phyloP scores from a whole-genome alignment of 306 rosid genomes.

The cucumber (Cucumis sativus) region Cucumber_9930_V3 NC_026656.2:4807501-4808000 shows the following conservation, averaged over 20 bases:
- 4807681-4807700: constrained; percentile 85
- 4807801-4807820: constrained; percentile 74
- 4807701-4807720: constrained; percentile 59
- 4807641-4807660: constrained; percentile 67
- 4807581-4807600: constrained; percentile 61
- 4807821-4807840: constrained; percentile 59
- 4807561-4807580: constrained; percentile 74
- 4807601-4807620: constrained; percentile 59
- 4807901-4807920: constrained; percentile 51
- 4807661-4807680: constrained; percentile 58
- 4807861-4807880: constrained; percentile 37
- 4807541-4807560: constrained; percentile 53
- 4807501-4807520: constrained; percentile 89
- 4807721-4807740: constrained; percentile 47
- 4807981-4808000: constrained; percentile 15
- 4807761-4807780: constrained; percentile 70
- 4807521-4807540: constrained; percentile 59
- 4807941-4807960: constrained; percentile 33
- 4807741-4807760: constrained; percentile 29
- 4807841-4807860: constrained; percentile 46
- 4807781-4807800: constrained; percentile 57
- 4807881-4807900: constrained; percentile 40
- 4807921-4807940: constrained; percentile 50
- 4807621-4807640: constrained; percentile 70
- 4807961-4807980: constrained; percentile 9